Percentiles rank a stretch among this genome's conserved stretches.
Conservation (phyloP, 2,329 filamentous ascomycete genomes). For the Botrytis fragariae region DNA sequence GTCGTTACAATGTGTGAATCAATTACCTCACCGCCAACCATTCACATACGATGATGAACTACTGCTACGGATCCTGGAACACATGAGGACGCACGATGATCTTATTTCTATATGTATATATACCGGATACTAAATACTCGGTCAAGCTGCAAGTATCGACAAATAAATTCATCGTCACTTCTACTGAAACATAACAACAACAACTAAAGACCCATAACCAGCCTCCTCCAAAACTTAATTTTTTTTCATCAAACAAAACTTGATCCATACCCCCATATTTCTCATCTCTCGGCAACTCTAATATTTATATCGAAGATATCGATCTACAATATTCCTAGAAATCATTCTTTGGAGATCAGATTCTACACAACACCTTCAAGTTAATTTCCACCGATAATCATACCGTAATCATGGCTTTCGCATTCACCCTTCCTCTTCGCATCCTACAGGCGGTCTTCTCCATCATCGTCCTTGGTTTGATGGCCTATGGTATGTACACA, state of each 20-base stretch:
- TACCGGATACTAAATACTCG: slow-evolving; percentile 14
- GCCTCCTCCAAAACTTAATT: neutral
- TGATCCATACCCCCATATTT: slow-evolving; percentile 1
- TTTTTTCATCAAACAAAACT: neutral
- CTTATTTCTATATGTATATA: slow-evolving; percentile 7
- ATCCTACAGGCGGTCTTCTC: slow-evolving; percentile 65
- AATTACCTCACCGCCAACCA: slow-evolving; percentile 15
- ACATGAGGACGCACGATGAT: neutral
- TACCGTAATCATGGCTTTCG: slow-evolving; percentile 45
- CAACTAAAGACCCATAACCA: neutral
- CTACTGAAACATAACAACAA: slow-evolving; percentile 19
- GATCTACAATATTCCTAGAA: neutral
- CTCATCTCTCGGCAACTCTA: neutral
- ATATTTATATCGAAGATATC: slow-evolving; percentile 1
- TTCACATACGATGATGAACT: neutral
- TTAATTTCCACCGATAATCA: neutral
- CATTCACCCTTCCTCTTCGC: slow-evolving; percentile 57
- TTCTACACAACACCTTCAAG: neutral
- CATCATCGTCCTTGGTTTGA: slow-evolving; percentile 72
- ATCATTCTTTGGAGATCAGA: neutral
- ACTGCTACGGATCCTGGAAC: neutral
- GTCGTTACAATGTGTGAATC: neutral
- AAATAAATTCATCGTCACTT: neutral
- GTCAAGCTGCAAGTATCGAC: slow-evolving; percentile 10
- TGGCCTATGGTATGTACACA: slow-evolving; percentile 60